A percentile compares a stretch with the other conserved stretches of the same genome.
phyloP scores from a whole-genome alignment of 495 filamentous ascomycete species.

The Lasiosphaeria ovina region DNA sequence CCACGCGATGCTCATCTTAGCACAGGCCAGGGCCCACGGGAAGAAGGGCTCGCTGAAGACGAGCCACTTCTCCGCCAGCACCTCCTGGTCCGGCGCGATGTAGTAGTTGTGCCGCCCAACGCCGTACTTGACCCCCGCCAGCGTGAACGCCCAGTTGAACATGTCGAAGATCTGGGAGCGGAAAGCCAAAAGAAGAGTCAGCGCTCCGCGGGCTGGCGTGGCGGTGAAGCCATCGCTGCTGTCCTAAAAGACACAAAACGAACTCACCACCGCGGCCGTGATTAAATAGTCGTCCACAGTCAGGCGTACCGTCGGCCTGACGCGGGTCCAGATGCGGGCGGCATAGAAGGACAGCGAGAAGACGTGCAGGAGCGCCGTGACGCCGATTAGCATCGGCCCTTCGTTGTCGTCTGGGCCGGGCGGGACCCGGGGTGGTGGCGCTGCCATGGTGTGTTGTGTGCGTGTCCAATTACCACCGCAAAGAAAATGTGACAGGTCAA shows the following conservation, averaged over 20 bases:
- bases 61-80: conserved; percentile 24
- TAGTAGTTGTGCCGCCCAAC: conserved; percentile 31
- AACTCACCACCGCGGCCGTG: conserved; percentile 15
- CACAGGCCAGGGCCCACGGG: conserved; percentile 26
- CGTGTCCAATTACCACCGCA: no score
- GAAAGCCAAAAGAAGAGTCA: neutral
- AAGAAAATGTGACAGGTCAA: no score
- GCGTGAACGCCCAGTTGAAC: conserved; percentile 11
- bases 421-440: neutral
- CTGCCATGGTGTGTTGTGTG: neutral
- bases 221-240: neutral
- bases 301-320: conserved; percentile 10
- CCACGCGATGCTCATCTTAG: conserved; percentile 35
- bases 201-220: neutral
- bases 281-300: conserved; percentile 19
- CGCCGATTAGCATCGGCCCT: conserved; percentile 7
- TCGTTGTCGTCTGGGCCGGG: conserved; percentile 15
- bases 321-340: conserved; percentile 13
- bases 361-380: conserved; percentile 10
- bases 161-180: neutral
- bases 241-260: neutral
- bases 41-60: conserved; percentile 24
- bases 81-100: conserved; percentile 11
- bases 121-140: conserved; percentile 24
- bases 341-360: conserved; percentile 10